Percentiles rank a stretch among this genome's conserved stretches.
These are phyloP conservation scores for Aurantiochytrium sp. DNA, from an alignment of 108 stramenopile species.

Conservation along the genomic window DNA sequence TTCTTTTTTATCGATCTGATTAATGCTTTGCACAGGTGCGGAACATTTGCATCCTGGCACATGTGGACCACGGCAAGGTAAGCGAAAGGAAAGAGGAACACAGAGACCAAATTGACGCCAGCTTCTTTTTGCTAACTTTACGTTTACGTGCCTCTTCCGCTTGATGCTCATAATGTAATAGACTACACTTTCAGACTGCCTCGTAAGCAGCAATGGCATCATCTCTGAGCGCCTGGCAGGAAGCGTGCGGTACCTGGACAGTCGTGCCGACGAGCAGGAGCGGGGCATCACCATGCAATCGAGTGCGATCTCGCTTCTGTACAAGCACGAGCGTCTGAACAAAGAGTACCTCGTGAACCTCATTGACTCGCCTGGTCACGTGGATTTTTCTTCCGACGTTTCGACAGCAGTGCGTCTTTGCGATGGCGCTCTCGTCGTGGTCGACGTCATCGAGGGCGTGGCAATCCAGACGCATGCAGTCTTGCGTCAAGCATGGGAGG, in stretches of 20 bases:
- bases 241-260: constrained; percentile 30
- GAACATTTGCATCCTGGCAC: constrained; percentile 56
- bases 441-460: constrained; percentile 91
- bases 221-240: constrained; percentile 53
- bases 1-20: neutral
- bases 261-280: constrained; percentile 46
- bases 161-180: neutral
- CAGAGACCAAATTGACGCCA: neutral
- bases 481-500: constrained; percentile 76
- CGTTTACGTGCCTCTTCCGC: neutral
- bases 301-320: constrained; percentile 74
- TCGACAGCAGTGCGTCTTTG: constrained; percentile 79
- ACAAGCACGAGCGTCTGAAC: constrained; percentile 35
- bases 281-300: constrained; percentile 95
- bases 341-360: constrained; percentile 73
- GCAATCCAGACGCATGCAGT: constrained; percentile 90
- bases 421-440: constrained; percentile 83
- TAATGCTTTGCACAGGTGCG: neutral
- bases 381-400: constrained; percentile 91
- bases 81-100: neutral
- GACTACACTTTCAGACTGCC: constrained; percentile 41
- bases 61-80: constrained; percentile 58
- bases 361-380: constrained; percentile 93
- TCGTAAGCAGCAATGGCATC: constrained; percentile 56
- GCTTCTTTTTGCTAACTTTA: neutral